Evolutionary conservation across 352 stramenopile genomes (phyloP).

Genomic region (Phytophthora fragariae): DNA sequence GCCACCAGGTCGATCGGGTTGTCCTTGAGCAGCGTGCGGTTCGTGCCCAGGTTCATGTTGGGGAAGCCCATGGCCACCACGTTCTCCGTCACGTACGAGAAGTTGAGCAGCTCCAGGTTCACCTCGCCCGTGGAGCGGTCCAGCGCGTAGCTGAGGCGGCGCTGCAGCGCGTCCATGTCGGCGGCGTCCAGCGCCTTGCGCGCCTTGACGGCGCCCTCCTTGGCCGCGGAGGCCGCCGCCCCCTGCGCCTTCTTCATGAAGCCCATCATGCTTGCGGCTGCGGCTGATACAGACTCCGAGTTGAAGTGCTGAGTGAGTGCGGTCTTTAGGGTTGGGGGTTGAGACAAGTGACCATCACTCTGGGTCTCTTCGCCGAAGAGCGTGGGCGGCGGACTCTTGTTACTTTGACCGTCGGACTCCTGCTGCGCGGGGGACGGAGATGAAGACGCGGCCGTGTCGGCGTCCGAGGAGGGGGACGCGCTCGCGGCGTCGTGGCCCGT

Average conservation of each 20-base stretch:
- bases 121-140: conserved; percentile 82
- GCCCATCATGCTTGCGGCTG: conserved; percentile 76
- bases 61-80: conserved; percentile 94
- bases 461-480: conserved; percentile 32
- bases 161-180: conserved; percentile 90
- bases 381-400: conserved; percentile 8
- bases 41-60: conserved; percentile 83
- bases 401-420: conserved; percentile 1
- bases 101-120: conserved; percentile 90
- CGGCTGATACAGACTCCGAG: conserved; percentile 71
- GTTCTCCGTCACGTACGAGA: conserved; percentile 91
- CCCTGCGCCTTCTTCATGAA: conserved; percentile 90
- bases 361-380: conserved; percentile 44
- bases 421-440: conserved; percentile 13
- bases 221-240: conserved; percentile 70
- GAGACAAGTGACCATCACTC: conserved; percentile 45
- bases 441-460: conserved; percentile 21
- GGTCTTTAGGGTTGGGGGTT: conserved; percentile 58
- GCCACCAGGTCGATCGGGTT: conserved; percentile 93
- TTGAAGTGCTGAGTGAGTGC: conserved; percentile 74
- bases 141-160: conserved; percentile 78
- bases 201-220: conserved; percentile 82
- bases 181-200: conserved; percentile 82
- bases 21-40: conserved; percentile 80
- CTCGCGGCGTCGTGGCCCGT: conserved; percentile 30